Conservation (phyloP, 1,284 basidiomycete genomes). For the Testicularia cyperi region DNA sequence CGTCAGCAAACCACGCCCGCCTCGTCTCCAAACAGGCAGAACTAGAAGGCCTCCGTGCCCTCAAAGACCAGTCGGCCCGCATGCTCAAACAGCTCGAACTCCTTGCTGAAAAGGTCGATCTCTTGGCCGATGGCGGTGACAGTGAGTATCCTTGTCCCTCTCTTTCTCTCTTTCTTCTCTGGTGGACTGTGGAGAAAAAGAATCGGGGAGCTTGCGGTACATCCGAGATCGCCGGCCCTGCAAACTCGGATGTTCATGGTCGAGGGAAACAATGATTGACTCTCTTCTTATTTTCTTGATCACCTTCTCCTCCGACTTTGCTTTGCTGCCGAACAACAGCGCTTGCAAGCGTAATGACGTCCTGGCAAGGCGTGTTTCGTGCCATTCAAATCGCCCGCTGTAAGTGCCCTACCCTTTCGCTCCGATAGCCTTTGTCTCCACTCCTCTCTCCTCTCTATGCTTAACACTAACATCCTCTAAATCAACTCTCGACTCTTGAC, state of each 20-base stretch:
- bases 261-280: too few species aligned
- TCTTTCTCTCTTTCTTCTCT: too few species aligned
- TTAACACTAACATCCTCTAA: too few species aligned
- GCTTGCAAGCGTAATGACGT: conserved; percentile 53
- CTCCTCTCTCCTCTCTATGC: too few species aligned
- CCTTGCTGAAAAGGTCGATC: conserved; percentile 48
- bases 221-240: too few species aligned
- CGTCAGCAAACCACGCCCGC: conserved; percentile 35
- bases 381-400: conserved; percentile 55
- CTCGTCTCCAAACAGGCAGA: conserved; percentile 53
- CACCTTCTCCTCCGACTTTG: too few species aligned
- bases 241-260: too few species aligned
- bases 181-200: neutral
- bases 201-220: neutral
- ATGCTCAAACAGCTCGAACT: conserved; percentile 51
- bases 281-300: neutral
- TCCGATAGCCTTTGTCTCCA: too few species aligned
- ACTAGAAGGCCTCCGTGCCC: conserved; percentile 45
- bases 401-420: conserved; percentile 22
- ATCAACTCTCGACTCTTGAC: neutral
- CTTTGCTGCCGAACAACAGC: too few species aligned
- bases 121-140: conserved; percentile 50
- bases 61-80: conserved; percentile 51
- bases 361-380: conserved; percentile 57
- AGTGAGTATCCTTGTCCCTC: too few species aligned